phyloP scores from a whole-genome alignment of 192 early-diverging fungal genomes.

The Entomortierella beljakovae region DNA sequence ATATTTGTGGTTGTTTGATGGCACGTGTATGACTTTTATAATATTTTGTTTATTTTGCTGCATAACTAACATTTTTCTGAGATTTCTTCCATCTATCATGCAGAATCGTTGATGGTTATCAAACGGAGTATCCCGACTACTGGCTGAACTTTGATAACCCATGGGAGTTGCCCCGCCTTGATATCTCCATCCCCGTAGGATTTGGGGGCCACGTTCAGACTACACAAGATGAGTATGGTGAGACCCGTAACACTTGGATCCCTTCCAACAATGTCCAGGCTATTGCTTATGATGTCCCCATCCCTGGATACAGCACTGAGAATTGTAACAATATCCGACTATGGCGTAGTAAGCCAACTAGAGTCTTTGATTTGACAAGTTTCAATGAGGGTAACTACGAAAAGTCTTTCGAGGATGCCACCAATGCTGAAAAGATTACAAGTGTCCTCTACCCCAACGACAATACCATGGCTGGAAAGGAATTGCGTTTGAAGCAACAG shows the following conservation, averaged over 20 bases:
- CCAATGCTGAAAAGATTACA: slow-evolving; percentile 93
- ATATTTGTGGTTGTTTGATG: too few relatives aligned
- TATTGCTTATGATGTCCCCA: slow-evolving; percentile 96
- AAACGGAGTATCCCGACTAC: slow-evolving; percentile 95
- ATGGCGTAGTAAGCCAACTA: slow-evolving; percentile 94
- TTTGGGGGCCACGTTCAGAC: slow-evolving; percentile 92
- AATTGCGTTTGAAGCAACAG: slow-evolving; percentile 97
- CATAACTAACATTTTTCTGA: not conserved
- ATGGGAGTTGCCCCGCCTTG: slow-evolving; percentile 95
- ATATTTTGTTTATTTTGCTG: not conserved
- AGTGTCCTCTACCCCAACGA: slow-evolving; percentile 98
- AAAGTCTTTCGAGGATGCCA: slow-evolving; percentile 92
- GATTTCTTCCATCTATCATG: not conserved
- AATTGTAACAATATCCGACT: slow-evolving; percentile 97
- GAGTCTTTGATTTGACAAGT: slow-evolving; percentile 86
- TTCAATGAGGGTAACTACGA: slow-evolving; percentile 96
- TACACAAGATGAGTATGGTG: slow-evolving; percentile 71
- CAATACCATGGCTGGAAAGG: slow-evolving; percentile 97
- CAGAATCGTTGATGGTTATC: slow-evolving; percentile 93
- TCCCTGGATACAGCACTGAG: slow-evolving; percentile 95
- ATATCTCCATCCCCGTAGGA: slow-evolving; percentile 89
- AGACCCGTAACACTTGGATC: slow-evolving; percentile 85
- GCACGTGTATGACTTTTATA: too few relatives aligned
- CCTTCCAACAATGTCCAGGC: slow-evolving; percentile 88
- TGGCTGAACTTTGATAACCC: slow-evolving; percentile 98